A percentile compares a stretch with the other conserved stretches of the same genome.
phyloP scores from a whole-genome alignment of 306 rosid genomes.

The Vigna radiata region DNA sequence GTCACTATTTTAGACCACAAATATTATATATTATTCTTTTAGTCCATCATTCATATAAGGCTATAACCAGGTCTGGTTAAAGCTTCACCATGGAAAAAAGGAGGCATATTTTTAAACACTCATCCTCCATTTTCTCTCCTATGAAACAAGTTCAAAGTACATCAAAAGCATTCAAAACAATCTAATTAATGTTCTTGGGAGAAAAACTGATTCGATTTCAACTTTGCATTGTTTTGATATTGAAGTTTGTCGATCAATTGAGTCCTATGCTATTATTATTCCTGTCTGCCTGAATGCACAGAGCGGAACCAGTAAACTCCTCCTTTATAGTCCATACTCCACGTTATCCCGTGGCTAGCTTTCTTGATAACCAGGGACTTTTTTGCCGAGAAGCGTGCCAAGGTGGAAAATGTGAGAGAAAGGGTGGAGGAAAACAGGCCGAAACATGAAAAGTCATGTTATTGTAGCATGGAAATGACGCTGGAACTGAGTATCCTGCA shows the following conservation, averaged over 20 bases:
- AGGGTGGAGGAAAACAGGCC: constrained; percentile 79
- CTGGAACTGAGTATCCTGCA: constrained; percentile 68
- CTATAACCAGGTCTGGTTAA: too few relatives aligned
- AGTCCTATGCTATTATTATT: constrained; percentile 27
- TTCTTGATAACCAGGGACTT: constrained; percentile 54
- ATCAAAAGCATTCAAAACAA: not conserved
- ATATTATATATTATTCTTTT: not conserved
- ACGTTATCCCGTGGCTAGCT: constrained; percentile 44
- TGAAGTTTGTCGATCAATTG: not conserved
- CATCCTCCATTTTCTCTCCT: not conserved
- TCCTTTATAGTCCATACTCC: constrained; percentile 54
- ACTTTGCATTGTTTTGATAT: not conserved
- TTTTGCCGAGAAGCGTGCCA: constrained; percentile 67
- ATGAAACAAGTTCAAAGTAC: not conserved
- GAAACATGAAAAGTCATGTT: constrained; percentile 77
- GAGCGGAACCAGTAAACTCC: constrained; percentile 44
- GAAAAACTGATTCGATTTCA: not conserved
- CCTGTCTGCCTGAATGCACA: constrained; percentile 48
- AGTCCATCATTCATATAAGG: too few relatives aligned
- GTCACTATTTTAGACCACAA: constrained; percentile 15
- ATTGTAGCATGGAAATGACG: constrained; percentile 79
- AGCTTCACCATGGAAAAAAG: not conserved
- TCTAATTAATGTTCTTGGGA: not conserved
- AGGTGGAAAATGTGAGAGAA: constrained; percentile 66
- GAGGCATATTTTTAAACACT: not conserved